A percentile compares a stretch with the other conserved stretches of the same genome.
These are phyloP conservation scores for Picea mariana DNA, from an alignment of 83 land plant genomes.

Conservation along the genomic window DNA sequence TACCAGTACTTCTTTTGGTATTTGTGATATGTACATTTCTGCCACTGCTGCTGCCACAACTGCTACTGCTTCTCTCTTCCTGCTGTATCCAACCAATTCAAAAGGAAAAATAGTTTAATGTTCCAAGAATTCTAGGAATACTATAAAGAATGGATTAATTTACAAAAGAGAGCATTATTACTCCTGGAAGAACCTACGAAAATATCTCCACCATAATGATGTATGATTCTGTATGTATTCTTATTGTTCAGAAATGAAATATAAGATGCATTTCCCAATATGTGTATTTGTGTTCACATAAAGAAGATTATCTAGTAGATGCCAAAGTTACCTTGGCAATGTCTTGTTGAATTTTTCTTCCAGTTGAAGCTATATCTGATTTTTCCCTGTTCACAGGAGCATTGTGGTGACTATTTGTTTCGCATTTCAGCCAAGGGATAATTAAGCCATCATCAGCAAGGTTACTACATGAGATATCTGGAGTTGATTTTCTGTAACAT, in stretches of 20 bases:
- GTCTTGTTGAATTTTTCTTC: background rate
- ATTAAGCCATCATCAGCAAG: slow-evolving; percentile 1
- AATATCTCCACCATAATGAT: background rate
- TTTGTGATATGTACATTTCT: background rate
- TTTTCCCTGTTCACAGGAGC: background rate
- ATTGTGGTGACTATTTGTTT: background rate
- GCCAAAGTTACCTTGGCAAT: background rate
- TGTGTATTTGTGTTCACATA: background rate
- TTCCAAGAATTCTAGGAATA: background rate
- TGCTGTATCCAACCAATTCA: background rate
- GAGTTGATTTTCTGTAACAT: background rate
- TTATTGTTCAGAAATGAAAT: too few species aligned
- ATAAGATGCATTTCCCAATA: too few species aligned
- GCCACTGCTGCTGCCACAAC: background rate
- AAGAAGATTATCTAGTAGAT: background rate
- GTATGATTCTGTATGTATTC: too few species aligned
- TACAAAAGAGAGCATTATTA: background rate
- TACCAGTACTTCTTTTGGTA: background rate
- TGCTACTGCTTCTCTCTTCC: background rate
- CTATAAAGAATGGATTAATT: background rate
- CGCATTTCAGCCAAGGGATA: slow-evolving; percentile 1
- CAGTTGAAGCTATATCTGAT: background rate
- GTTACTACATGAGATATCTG: background rate
- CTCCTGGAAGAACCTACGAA: background rate
- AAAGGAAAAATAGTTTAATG: background rate